phyloP scores from a whole-genome alignment of 1,139 yeast genomes.

The Neolecta irregularis region DNA sequence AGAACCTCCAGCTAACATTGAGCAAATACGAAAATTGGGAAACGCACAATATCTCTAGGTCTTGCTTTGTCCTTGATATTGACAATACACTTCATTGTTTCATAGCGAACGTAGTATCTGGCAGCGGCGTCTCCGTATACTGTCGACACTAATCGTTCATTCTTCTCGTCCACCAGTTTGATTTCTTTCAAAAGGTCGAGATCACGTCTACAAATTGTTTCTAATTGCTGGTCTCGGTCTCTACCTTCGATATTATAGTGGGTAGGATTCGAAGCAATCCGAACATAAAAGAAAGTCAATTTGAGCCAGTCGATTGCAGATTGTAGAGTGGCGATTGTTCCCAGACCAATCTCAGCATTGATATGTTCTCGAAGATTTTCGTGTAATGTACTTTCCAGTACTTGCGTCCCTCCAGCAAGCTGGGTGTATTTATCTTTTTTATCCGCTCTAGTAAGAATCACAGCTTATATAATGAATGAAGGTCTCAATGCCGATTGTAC shows the following conservation, averaged over 20 bases:
- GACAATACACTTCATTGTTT: constrained; percentile 29
- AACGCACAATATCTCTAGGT: too few relatives aligned
- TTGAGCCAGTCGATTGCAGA: constrained; percentile 37
- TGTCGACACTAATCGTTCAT: constrained; percentile 22
- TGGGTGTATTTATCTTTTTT: constrained; percentile 29
- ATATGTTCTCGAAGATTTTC: constrained; percentile 29
- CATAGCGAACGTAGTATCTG: constrained; percentile 31
- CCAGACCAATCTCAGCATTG: constrained; percentile 36
- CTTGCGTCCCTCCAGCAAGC: constrained; percentile 31
- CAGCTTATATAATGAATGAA: too few relatives aligned
- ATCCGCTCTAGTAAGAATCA: constrained; percentile 34
- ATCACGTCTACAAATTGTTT: constrained; percentile 10
- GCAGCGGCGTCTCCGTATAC: constrained; percentile 34
- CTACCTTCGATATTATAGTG: constrained; percentile 10
- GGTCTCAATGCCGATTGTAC: too few relatives aligned
- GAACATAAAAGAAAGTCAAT: constrained; percentile 37
- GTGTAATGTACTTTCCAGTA: constrained; percentile 37
- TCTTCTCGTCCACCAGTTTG: constrained; percentile 20
- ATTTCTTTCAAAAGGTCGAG: constrained; percentile 16
- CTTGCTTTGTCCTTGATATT: constrained; percentile 12
- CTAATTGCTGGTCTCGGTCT: constrained; percentile 11
- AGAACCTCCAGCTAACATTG: constrained; percentile 11
- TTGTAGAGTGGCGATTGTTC: constrained; percentile 27
- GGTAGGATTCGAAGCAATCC: constrained; percentile 29
- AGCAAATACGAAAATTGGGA: constrained; percentile 1